Evolutionary conservation across 345 rosid genomes (phyloP), one percentile per base, ranked within the genome.

Genomic region (Bruguiera sexangula): DNA sequence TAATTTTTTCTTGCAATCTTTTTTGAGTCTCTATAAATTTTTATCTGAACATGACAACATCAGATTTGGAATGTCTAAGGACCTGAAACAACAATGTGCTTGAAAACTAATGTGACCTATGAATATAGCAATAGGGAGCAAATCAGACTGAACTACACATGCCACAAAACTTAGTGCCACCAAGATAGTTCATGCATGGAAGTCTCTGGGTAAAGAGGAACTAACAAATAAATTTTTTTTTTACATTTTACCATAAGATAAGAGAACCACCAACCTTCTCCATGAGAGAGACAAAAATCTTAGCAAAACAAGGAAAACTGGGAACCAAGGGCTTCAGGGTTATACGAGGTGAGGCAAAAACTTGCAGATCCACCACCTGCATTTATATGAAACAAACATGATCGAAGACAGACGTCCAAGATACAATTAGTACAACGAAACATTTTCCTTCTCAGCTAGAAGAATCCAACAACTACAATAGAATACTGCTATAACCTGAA

Each of bases 321-420:
- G 98, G 98, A 74, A 90, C 98, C 75, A 95, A 70, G 27, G 99
- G 99, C 84, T 92, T 95, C 76, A 95, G 82, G 67, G 99, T 95
- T 74, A 95, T 87, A 53, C 99, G 90, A 34, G 99, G 99, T 66
- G 70, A 68, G 37, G 89, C 90, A 87, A 95, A 95, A 57, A 95
- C 89, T 84, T 95, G 99, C 70, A 95, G 69, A 86, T 95, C 99
- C 56, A 92, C 80, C 75, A 90, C 87, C 98, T 94, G 82, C 56
- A 65, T 64, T 43, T 65, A 69, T 66, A 11, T 10, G 30, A 24
- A 21, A 24, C 60, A 56, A 56, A 9, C 11, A 56, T 24, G 60
- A 56, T 24, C 0, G 6, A 36, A 73, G 48, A 8, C 52, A 55
- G 34, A 21, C 24, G 79, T 67, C 53, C 69, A 37, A 65, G 37